Conservation (phyloP, 495 filamentous ascomycete species). For the Penicillium herquei region DNA sequence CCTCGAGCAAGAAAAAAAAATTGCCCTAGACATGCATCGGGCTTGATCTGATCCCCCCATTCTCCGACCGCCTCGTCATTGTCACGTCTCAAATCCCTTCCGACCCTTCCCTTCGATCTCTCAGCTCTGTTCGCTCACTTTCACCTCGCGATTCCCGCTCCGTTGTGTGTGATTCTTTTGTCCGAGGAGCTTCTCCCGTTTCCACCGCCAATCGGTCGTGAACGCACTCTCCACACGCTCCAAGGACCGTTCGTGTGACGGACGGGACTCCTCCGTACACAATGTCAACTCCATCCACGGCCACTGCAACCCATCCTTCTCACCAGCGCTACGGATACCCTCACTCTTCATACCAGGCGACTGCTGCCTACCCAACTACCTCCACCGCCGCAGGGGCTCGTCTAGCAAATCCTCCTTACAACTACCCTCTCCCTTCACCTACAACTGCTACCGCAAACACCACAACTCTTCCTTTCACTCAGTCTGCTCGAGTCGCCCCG, state of each 20-base stretch:
- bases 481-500: conserved; percentile 34
- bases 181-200: neutral
- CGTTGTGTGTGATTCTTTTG: neutral
- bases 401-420: conserved; percentile 47
- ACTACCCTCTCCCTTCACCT: conserved; percentile 45
- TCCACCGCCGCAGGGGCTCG: conserved; percentile 52
- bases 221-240: conserved; percentile 70
- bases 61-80: conserved; percentile 29
- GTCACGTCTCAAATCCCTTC: conserved; percentile 27
- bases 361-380: conserved; percentile 51
- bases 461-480: conserved; percentile 37
- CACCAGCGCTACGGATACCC: conserved; percentile 71
- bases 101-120: conserved; percentile 5
- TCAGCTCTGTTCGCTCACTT: neutral
- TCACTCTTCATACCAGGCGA: conserved; percentile 64
- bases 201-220: conserved; percentile 21
- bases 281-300: conserved; percentile 87
- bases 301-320: conserved; percentile 70
- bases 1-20: neutral
- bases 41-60: conserved; percentile 12
- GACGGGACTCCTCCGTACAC: conserved; percentile 33
- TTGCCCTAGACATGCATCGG: conserved; percentile 13
- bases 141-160: neutral
- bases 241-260: conserved; percentile 40
- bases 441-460: conserved; percentile 36